These are phyloP conservation scores for Globisporangium viniferum DNA, from an alignment of 352 stramenopile genomes.

Conservation along the genomic window DNA sequence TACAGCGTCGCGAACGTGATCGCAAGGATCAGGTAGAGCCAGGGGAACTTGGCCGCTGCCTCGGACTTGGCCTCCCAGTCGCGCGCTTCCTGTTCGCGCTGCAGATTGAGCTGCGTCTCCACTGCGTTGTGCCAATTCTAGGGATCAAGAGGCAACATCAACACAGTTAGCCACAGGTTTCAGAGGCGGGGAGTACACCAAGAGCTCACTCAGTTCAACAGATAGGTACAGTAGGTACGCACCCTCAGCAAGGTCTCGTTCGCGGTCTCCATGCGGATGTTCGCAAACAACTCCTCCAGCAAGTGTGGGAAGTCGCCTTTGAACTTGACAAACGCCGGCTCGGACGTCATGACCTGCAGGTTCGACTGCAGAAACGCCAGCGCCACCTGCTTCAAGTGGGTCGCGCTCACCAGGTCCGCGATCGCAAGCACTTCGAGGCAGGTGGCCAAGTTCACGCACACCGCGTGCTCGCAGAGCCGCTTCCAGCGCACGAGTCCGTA, in stretches of 20 bases:
- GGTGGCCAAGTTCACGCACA: constrained; percentile 39
- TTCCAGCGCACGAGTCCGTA: constrained; percentile 74
- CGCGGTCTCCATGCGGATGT: constrained; percentile 23
- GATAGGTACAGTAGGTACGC: constrained; percentile 5
- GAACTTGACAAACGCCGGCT: constrained; percentile 30
- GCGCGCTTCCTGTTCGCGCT: constrained; percentile 28
- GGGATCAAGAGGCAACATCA: neutral
- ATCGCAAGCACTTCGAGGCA: constrained; percentile 63
- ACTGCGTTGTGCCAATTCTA: constrained; percentile 49
- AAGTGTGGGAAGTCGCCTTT: constrained; percentile 36
- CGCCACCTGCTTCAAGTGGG: constrained; percentile 47
- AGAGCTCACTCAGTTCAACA: neutral
- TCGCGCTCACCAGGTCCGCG: constrained; percentile 52
- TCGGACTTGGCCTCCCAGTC: constrained; percentile 26
- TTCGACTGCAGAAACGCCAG: constrained; percentile 23
- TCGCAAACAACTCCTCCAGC: constrained; percentile 40
- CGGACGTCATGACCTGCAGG: constrained; percentile 7
- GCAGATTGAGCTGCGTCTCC: constrained; percentile 13
- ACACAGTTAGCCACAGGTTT: constrained; percentile 1
- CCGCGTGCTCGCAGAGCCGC: constrained; percentile 51
- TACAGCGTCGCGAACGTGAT: constrained; percentile 56
- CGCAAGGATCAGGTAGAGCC: constrained; percentile 44
- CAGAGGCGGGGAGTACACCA: neutral
- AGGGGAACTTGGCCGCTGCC: constrained; percentile 36
- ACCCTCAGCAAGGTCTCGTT: constrained; percentile 35